Evolutionary conservation across 75 land plant genomes (phyloP), one percentile per base, ranked within the genome.

Genomic region (Picea sitchensis): DNA sequence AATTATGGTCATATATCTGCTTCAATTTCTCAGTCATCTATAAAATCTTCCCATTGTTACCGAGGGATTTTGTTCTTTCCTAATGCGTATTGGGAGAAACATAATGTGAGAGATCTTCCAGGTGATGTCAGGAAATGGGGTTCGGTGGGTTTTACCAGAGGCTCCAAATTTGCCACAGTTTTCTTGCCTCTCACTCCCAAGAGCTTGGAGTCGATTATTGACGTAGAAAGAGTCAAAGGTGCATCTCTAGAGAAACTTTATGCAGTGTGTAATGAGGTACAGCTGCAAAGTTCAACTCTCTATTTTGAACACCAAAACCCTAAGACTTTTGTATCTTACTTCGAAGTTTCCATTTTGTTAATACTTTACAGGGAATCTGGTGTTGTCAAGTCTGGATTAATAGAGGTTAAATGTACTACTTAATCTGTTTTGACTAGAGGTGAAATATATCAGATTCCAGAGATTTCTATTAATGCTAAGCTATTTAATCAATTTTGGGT

Each of bases 241-340:
- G 61, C 78, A 30, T 77, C 89, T 0, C 75, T 90, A 1, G 92
- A 92, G 62, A 92, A 94, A n/a, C 78, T 96, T 13, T 76, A 84
- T 34, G 75, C 84, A n/a, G 81, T 91, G 59, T 96, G 98, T 97
- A 93, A 96, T 79, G 92, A 96, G 79, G 98, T 96, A 86, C 76
- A 82, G 5, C 5, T 67, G n/a, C 9, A n/a, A 17, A 21, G 5
- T 30, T 73, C 26, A 23, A 12, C 8, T 9, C 26, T 21, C 14
- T 31, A 41, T 78, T 14, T 8, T 79, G 30, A 36, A 21, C 31
- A 26, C 56, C 41, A 41, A 36, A 80, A 11, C 41, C 41, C 20
- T 67, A 67, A 21, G 11, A 11, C 56, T 9, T 51, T 51, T 51
- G 56, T 12, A 51, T 77, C 13, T 77, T 77, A 7, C 30, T 23